Conservation (phyloP, 176 grass and related monocot genomes). For the Lolium perenne region DNA sequence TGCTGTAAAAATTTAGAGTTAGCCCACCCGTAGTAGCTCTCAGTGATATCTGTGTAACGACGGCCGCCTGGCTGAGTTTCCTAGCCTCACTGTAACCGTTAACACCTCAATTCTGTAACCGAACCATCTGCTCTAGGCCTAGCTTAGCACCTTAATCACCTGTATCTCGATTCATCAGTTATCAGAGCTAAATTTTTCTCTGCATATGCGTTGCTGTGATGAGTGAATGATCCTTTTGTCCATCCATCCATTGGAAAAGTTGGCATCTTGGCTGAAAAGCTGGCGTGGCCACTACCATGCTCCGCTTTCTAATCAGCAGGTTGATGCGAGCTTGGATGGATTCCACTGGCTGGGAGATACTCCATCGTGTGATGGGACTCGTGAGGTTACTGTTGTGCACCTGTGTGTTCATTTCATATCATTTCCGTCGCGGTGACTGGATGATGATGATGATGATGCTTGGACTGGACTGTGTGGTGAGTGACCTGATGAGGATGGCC, state of each 20-base stretch:
- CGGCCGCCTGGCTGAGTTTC: conserved; percentile 31
- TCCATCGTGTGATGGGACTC: background rate
- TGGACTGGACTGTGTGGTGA: background rate
- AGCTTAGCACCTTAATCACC: conserved; percentile 27
- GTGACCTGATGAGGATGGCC: background rate
- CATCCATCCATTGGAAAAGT: background rate
- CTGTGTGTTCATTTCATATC: background rate
- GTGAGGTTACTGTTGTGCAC: conserved; percentile 3
- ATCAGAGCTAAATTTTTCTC: conserved; percentile 36
- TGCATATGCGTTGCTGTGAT: background rate
- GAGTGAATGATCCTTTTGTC: background rate
- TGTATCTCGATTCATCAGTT: conserved; percentile 24
- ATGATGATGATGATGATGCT: conserved; percentile 23
- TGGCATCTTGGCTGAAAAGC: background rate
- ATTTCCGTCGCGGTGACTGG: conserved; percentile 23
- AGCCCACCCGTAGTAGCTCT: conserved; percentile 34
- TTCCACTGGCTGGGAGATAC: background rate
- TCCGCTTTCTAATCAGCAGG: background rate
- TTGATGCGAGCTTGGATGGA: background rate
- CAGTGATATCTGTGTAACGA: conserved; percentile 46
- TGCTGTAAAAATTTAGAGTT: conserved; percentile 66
- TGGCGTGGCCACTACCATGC: background rate
- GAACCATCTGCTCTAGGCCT: conserved; percentile 31
- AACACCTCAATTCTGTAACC: conserved; percentile 51
- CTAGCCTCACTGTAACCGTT: conserved; percentile 54